Base-by-base conservation (phyloP, 345 rosid genomes). In the Ceriops decandra region DNA sequence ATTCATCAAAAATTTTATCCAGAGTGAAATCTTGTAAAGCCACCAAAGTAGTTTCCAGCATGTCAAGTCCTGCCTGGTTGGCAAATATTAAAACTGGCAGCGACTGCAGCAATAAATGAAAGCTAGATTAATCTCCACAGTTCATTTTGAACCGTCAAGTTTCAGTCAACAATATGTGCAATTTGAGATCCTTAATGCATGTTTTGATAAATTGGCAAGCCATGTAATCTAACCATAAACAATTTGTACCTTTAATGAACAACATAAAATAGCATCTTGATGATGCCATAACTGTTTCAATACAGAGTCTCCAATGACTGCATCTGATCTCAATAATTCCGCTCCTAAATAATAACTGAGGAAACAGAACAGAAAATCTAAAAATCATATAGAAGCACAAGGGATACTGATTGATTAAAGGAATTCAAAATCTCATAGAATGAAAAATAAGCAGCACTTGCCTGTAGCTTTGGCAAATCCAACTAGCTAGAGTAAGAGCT, bases 31-130 rank as follows among this genome's bases (percentile, higher is more conserved):
- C 99, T 82, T 95, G 99, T 42, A 95, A 82, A 46, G 99, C 93
- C 73, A 92, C 88, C 30, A 95, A 82, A 21, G 99, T 95, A 11
- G 99, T 95, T 84, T 95, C 99, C 54, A 92, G 84, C 99, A 95
- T 95, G 85, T 95, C 98, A n/a, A 95, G 86, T 62, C 99, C 99
- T 0, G 97, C 99, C 72, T 95, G 98, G 77, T 95, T 95, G 19
- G 97, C 98, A 49, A 95, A 95, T 74, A 84, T 85, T 80, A 95
- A 90, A 66, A 92, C 91, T 0, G 98, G 97, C 47, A 76, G 75
- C 1, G 96, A 78, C 99, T 95, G 87, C 81, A 84, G 62, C 38
- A 82, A 46, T 19, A 59, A 22, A 30, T 3, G 62, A 33, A 24
- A 60, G 1, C 11, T 22, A 63, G 2, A 31, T 0, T 59, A 61